Percentiles rank a stretch among this genome's conserved stretches.
These are phyloP conservation scores for Phyllosticta citrichinensis DNA, from an alignment of 2,329 filamentous ascomycete species.

Conservation along the genomic window DNA sequence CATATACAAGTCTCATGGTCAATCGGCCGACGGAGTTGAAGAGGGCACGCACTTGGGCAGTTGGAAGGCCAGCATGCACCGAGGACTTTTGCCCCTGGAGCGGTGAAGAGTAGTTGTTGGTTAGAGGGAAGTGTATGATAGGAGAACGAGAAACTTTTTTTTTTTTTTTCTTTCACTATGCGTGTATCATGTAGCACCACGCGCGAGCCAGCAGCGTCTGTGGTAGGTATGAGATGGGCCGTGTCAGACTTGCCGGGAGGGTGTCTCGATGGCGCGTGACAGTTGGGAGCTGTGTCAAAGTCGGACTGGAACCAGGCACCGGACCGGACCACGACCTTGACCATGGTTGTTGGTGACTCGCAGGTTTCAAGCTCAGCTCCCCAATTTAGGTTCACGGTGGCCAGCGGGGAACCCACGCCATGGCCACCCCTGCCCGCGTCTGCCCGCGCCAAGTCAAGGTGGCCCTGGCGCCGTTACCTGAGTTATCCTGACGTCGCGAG, in stretches of 20 bases:
- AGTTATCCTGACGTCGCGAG: slow-evolving; percentile 6
- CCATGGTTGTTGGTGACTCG: neutral
- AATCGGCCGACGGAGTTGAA: neutral
- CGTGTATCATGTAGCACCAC: neutral
- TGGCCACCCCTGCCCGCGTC: neutral
- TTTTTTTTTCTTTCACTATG: neutral
- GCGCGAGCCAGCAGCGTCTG: no score
- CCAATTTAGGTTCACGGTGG: neutral
- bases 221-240: no score
- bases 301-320: neutral
- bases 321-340: neutral
- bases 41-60: neutral
- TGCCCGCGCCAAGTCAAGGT: neutral
- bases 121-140: neutral
- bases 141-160: neutral
- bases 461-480: neutral
- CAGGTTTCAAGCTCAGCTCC: neutral
- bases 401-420: neutral
- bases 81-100: neutral
- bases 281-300: neutral
- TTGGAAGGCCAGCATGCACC: neutral
- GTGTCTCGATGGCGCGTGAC: neutral
- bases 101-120: neutral
- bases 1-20: neutral
- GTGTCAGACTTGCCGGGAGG: neutral